A percentile compares a stretch with the other conserved stretches of the same genome.
These are phyloP conservation scores for Auriculariales sp. DNA, from an alignment of 768 basidiomycete species.

Conservation along the genomic window DNA sequence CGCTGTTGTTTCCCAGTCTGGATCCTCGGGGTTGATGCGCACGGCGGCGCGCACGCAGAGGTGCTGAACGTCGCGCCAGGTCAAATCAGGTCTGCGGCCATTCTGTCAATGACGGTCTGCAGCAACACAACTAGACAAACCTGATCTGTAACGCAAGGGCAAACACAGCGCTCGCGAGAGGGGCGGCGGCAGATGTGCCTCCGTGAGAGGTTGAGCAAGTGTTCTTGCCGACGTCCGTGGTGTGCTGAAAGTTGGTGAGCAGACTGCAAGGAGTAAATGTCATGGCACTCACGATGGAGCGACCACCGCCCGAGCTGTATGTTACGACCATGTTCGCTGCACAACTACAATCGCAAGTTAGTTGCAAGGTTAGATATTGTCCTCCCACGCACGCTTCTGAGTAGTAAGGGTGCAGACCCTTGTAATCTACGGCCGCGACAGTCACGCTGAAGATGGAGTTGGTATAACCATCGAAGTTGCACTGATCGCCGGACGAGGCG, in stretches of 20 bases:
- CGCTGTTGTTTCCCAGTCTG: constrained; percentile 83
- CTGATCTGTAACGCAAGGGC: constrained; percentile 79
- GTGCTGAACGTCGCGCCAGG: constrained; percentile 94
- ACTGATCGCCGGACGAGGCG: constrained; percentile 81
- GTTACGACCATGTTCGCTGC: constrained; percentile 95
- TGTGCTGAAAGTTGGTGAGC: constrained; percentile 43
- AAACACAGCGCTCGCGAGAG: constrained; percentile 88
- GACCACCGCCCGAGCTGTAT: constrained; percentile 87
- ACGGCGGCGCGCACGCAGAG: constrained; percentile 65
- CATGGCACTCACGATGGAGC: constrained; percentile 62
- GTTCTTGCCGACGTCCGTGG: constrained; percentile 82
- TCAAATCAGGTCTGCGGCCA: constrained; percentile 63
- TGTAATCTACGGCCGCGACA: constrained; percentile 86
- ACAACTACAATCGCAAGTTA: too few species aligned
- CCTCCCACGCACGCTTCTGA: too few species aligned
- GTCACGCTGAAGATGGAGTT: constrained; percentile 96
- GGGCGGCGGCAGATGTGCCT: constrained; percentile 95
- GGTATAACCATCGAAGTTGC: constrained; percentile 99
- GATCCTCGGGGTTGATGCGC: constrained; percentile 74
- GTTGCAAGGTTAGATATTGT: too few species aligned
- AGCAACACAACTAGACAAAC: constrained; percentile 40
- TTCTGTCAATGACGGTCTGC: constrained; percentile 1
- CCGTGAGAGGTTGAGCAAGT: constrained; percentile 75
- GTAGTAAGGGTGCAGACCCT: constrained; percentile 90
- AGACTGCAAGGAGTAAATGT: constrained; percentile 3